Evolutionary conservation across 306 rosid species (phyloP).

Genomic region (Betula pendula): DNA sequence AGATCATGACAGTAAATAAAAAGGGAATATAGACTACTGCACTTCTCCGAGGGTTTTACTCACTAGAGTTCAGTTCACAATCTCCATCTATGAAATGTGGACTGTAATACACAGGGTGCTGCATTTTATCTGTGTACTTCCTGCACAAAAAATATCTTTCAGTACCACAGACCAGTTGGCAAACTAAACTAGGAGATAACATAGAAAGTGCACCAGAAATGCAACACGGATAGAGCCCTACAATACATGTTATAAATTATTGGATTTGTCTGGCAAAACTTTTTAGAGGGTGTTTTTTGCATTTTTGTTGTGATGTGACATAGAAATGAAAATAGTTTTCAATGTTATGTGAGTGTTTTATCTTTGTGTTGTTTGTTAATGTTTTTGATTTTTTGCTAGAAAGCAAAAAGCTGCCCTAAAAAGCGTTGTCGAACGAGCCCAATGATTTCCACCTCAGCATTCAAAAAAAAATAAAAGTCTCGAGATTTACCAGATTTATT

Average conservation of each 20-base stretch:
- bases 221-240: not conserved
- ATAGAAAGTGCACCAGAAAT: not conserved
- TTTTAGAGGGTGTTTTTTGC: no score
- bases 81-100: slow-evolving; percentile 41
- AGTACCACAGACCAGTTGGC: not conserved
- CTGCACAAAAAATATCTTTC: slow-evolving; percentile 14
- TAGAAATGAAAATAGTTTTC: no score
- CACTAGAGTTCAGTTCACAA: slow-evolving; percentile 39
- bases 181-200: not conserved
- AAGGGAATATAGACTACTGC: not conserved
- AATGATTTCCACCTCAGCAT: not conserved
- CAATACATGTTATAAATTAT: not conserved
- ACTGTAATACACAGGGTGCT: slow-evolving; percentile 20
- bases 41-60: slow-evolving; percentile 2
- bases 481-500: not conserved
- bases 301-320: no score
- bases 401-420: no score
- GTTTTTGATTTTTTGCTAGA: no score
- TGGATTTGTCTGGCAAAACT: no score
- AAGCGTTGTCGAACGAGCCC: no score
- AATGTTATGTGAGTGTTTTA: no score
- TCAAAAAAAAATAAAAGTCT: not conserved
- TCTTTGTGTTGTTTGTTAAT: no score
- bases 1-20: not conserved
- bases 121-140: slow-evolving; percentile 38